Evolutionary conservation across 441 rosid species (phyloP).

Genomic region (Erysimum pusillum): DNA sequence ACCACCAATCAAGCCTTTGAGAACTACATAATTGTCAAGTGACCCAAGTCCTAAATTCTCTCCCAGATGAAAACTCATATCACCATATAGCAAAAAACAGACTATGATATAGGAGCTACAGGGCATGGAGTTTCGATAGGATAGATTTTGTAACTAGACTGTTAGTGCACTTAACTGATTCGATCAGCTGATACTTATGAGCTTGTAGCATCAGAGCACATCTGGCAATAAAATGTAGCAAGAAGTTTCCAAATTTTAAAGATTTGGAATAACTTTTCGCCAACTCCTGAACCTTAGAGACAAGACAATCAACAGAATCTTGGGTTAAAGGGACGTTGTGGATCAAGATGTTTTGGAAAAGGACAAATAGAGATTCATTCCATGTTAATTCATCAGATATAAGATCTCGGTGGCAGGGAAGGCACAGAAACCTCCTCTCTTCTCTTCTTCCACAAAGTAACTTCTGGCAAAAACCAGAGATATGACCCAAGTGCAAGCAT

Average conservation of each 20-base stretch:
- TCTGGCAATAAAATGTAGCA: constrained; percentile 62
- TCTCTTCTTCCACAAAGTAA: constrained; percentile 62
- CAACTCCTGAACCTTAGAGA: constrained; percentile 48
- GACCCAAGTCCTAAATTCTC: neutral
- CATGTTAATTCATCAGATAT: constrained; percentile 66
- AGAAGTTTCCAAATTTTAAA: constrained; percentile 75
- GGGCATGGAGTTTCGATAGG: constrained; percentile 62
- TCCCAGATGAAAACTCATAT: neutral
- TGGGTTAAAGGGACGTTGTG: constrained; percentile 63
- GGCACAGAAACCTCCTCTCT: constrained; percentile 55
- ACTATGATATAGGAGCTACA: constrained; percentile 47
- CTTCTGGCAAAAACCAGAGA: constrained; percentile 76
- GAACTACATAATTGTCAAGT: neutral
- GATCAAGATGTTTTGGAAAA: constrained; percentile 69
- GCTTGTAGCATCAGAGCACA: constrained; percentile 55
- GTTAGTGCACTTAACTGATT: constrained; percentile 67
- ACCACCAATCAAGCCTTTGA: neutral
- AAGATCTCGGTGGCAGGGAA: constrained; percentile 65
- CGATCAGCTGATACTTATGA: constrained; percentile 58
- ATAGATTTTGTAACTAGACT: constrained; percentile 73
- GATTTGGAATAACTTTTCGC: constrained; percentile 66
- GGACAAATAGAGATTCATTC: constrained; percentile 74
- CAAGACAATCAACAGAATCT: constrained; percentile 68
- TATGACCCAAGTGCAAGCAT: constrained; percentile 80
- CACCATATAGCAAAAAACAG: constrained; percentile 2